Conservation (phyloP, 179 eudicot species). For the Carnegiea gigantea region DNA sequence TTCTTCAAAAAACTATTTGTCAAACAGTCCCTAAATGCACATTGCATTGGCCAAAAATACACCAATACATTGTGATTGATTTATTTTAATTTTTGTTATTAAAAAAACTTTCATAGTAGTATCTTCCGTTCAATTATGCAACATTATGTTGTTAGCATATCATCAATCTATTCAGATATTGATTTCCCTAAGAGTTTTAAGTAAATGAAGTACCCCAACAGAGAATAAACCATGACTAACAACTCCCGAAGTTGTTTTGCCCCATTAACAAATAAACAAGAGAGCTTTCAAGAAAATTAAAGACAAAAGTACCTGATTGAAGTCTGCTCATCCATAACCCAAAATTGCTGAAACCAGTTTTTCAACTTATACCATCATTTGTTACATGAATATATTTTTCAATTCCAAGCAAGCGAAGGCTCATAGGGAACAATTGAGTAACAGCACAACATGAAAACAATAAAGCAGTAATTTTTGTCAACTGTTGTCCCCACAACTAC, state of each 20-base stretch:
- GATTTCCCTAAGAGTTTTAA: not conserved
- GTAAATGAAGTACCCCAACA: not conserved
- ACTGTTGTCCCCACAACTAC: not conserved
- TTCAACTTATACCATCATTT: conserved; percentile 22
- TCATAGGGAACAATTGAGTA: not conserved
- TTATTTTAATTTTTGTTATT: too few species aligned
- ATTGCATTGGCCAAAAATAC: too few species aligned
- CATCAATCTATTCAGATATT: too few species aligned
- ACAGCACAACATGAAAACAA: conserved; percentile 9
- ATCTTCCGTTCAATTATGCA: too few species aligned
- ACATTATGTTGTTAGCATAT: too few species aligned
- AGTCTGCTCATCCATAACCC: conserved; percentile 9
- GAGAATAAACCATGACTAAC: not conserved
- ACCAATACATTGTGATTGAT: too few species aligned
- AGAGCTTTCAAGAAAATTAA: not conserved
- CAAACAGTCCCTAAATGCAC: too few species aligned
- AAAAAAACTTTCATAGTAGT: too few species aligned
- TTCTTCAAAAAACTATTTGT: too few species aligned
- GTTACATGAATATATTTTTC: conserved; percentile 13
- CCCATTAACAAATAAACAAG: not conserved
- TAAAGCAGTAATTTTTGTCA: not conserved
- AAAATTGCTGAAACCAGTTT: conserved; percentile 18
- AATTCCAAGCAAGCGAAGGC: conserved; percentile 16
- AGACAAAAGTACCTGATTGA: not conserved
- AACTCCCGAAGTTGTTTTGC: not conserved